A percentile compares a stretch with the other conserved stretches of the same genome.
Conservation (phyloP, 1,284 basidiomycete species). For the Puccinia novopanici region DNA sequence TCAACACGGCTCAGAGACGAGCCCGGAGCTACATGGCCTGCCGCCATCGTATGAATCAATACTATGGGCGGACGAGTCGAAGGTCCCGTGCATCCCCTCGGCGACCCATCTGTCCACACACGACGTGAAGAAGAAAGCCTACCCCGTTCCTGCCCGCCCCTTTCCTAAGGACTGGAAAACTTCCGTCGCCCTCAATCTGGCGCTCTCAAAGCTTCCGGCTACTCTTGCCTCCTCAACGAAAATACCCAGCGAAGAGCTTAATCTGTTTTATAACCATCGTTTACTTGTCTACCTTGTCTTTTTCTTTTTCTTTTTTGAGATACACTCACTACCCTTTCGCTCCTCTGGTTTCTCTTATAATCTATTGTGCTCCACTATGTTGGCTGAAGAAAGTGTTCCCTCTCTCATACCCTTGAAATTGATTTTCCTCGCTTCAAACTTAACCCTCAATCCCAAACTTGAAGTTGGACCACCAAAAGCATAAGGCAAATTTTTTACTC, state of each 20-base stretch:
- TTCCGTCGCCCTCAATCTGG: conserved; percentile 2
- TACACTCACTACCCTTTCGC: too few species aligned
- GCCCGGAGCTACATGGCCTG: not conserved
- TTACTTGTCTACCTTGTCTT: not conserved
- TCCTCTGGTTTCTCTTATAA: too few species aligned
- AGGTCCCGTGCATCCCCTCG: not conserved
- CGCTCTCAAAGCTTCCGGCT: not conserved
- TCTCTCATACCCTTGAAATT: too few species aligned
- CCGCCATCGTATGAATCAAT: conserved; percentile 2
- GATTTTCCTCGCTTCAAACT: too few species aligned
- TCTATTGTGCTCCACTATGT: too few species aligned
- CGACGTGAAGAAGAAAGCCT: not conserved
- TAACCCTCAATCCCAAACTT: too few species aligned
- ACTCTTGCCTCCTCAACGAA: not conserved
- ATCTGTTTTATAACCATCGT: too few species aligned
- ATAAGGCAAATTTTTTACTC: too few species aligned
- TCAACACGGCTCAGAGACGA: not conserved
- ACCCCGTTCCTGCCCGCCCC: conserved; percentile 1
- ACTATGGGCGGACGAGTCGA: not conserved
- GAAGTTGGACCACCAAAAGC: too few species aligned
- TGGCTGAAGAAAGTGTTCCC: too few species aligned
- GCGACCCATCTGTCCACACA: not conserved
- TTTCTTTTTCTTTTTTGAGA: not conserved
- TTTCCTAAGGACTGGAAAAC: conserved; percentile 25
- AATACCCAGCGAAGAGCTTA: not conserved